Evolutionary conservation across 2,329 filamentous ascomycete species (phyloP), one percentile per base, ranked within the genome.

Genomic region (Dryadomyces sulphureus): DNA sequence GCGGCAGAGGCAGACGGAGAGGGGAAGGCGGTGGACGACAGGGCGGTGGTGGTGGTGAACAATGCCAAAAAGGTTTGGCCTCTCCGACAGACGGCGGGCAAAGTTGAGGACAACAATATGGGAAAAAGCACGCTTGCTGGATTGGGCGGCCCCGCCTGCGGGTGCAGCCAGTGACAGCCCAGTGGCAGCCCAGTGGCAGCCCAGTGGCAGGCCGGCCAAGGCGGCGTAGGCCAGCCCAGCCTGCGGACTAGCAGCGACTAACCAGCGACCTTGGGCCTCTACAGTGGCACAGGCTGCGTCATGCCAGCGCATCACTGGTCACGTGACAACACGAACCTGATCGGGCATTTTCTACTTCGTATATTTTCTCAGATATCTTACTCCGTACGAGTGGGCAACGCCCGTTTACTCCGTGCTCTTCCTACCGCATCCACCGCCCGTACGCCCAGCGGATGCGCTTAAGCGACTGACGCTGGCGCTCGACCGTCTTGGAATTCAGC

Each of bases 401-500:
- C 27, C 9, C 9, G 8, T n/a, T 16, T 36, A 4, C 17, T 36
- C n/a, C 5, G 2, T 5, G 14, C 7, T 3, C 11, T 5, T 43
- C 19, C 41, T 24, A 53, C 7, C 48, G 63, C 45, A 85, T 59
- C 82, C 84, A 95, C 59, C 80, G 81, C 2, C 77, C 77, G 67
- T 95, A 96, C 4, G 84, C 83, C 90, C 92, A 96, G 51, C 85
- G 73, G 54, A 96, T 87, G 49, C 92, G 74, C 55, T 89, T 78
- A 45, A 94, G 66, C 38, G 90, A 84, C 59, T 77, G 81, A 49
- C 80, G 72, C 66, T 96, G 90, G 54, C 79, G 74, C 55, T 80
- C 75, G 44, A 94, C 74, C 3, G 87, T 86, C 54, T 79, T 81
- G 52, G 90, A 79, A 58, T 94, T 88, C 19, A 86, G 78, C 42